Conservation (phyloP, 2,329 filamentous ascomycete species). For the Colletotrichum liaoningense region DNA sequence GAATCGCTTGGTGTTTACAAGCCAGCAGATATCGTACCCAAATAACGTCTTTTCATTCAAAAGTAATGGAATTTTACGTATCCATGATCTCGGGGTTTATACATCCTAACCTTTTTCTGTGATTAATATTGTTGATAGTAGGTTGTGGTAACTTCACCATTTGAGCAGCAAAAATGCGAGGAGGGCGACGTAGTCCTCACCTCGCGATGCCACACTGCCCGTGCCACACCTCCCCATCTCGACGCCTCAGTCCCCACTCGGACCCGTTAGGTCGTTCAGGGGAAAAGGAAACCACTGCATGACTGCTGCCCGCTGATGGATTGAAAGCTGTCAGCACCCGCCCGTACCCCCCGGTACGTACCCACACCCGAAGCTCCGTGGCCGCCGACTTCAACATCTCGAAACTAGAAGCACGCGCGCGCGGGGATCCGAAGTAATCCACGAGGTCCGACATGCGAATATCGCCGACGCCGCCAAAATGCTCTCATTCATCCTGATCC, state of each 20-base stretch:
- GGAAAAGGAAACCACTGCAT: neutral
- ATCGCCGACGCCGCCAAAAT: constrained; percentile 48
- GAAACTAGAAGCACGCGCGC: constrained; percentile 11
- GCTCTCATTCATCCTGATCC: constrained; percentile 85
- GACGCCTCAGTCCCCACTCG: neutral
- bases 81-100: too few relatives aligned
- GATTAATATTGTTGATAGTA: too few relatives aligned
- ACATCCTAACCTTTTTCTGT: too few relatives aligned
- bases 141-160: too few relatives aligned
- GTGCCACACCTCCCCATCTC: too few relatives aligned
- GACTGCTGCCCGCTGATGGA: neutral
- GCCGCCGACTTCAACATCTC: constrained; percentile 29
- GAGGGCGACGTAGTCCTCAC: too few relatives aligned
- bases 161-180: too few relatives aligned
- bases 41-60: too few relatives aligned
- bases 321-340: neutral
- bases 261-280: neutral
- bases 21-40: too few relatives aligned
- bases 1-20: too few relatives aligned
- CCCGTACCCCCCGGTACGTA: constrained; percentile 13
- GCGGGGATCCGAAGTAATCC: neutral
- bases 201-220: too few relatives aligned
- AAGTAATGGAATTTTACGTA: too few relatives aligned
- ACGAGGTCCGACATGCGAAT: constrained; percentile 23
- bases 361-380: constrained; percentile 27